Conservation (phyloP, 176 grass and related monocot genomes). For the Cenchrus americanus region DNA sequence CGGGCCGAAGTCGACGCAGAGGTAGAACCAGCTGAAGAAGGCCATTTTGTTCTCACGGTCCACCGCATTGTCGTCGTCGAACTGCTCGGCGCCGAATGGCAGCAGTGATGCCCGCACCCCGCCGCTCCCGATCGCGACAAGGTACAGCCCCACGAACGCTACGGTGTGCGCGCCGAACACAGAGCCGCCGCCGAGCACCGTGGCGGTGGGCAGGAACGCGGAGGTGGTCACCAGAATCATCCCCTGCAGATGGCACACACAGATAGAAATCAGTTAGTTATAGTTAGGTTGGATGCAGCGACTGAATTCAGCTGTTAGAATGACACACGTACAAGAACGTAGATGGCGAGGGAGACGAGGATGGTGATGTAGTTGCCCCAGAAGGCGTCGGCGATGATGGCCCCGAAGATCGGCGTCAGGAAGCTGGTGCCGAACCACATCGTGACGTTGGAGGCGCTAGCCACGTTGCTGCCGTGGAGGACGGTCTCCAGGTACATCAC, state of each 20-base stretch:
- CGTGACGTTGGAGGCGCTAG: conserved; percentile 54
- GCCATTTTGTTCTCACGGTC: conserved; percentile 53
- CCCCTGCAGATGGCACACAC: conserved; percentile 40
- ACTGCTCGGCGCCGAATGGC: conserved; percentile 81
- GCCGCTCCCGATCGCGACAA: conserved; percentile 68
- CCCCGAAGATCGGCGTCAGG: conserved; percentile 59
- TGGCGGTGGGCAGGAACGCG: conserved; percentile 44
- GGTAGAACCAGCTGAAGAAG: conserved; percentile 86
- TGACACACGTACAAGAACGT: conserved; percentile 50
- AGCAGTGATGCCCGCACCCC: conserved; percentile 65
- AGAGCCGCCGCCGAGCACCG: not conserved
- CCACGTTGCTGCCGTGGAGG: conserved; percentile 57
- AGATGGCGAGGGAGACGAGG: conserved; percentile 55
- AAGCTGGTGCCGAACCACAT: conserved; percentile 66
- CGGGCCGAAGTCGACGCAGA: conserved; percentile 65
- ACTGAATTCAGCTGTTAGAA: no score
- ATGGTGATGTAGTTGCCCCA: conserved; percentile 68
- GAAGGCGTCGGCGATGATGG: conserved; percentile 66
- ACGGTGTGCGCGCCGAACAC: conserved; percentile 22
- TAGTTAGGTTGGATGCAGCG: no score
- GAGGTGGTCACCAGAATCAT: conserved; percentile 62
- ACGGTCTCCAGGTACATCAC: conserved; percentile 60
- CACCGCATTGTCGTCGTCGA: conserved; percentile 51
- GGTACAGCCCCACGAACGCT: conserved; percentile 67
- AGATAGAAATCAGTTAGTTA: not conserved